Base-by-base conservation (phyloP, 2,329 filamentous ascomycete genomes). In the Fusarium domesticum region DNA sequence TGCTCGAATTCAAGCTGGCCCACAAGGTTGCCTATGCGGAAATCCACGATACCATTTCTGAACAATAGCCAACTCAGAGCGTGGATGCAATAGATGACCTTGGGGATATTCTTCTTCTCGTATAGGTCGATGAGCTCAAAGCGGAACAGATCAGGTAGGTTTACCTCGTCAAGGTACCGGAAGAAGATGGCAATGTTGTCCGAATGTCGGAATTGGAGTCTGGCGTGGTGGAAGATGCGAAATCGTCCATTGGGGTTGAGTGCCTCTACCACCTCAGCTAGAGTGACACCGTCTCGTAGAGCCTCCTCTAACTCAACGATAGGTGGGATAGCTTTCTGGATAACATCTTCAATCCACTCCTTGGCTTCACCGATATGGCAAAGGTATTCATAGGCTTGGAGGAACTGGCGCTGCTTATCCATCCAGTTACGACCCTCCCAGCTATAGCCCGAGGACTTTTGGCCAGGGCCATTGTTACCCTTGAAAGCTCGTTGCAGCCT, bases 71-170 rank as follows among this genome's bases (percentile, higher is more conserved):
- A 98, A 64, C 92, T 97, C 15, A 98, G 74, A 0, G 93, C 93
- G 61, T 98, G 93, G 40, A 98, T 93, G 64, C 93, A 98, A 71
- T 98, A 95, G 50, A 98, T 98, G 64, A 97, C 95, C 67, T 97
- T 98, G 4, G 93, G 93, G 1, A 97, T 95, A 60, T 98, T 98
- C 71, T 98, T 98, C 75, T 97, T 98, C 69, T 98, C 95, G 72
- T 98, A 98, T 11, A 98, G 72, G 68, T 98, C 93, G 53, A 97
- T 95, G 35, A 97, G 76, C 66, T 98, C 93, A 66, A 98, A 98
- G 45, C 92, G 84, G 67, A 98, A 98, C 15, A 98, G 78, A 58
- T 98, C 95, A 2, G 93, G 93, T 3, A 98, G 74, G 60, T 96
- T 87, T 7, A 96, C 83, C 48, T 96, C 89, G 52, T 92, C 88